phyloP scores from a whole-genome alignment of 1,284 basidiomycete genomes.

The Tilletia walkeri region DNA sequence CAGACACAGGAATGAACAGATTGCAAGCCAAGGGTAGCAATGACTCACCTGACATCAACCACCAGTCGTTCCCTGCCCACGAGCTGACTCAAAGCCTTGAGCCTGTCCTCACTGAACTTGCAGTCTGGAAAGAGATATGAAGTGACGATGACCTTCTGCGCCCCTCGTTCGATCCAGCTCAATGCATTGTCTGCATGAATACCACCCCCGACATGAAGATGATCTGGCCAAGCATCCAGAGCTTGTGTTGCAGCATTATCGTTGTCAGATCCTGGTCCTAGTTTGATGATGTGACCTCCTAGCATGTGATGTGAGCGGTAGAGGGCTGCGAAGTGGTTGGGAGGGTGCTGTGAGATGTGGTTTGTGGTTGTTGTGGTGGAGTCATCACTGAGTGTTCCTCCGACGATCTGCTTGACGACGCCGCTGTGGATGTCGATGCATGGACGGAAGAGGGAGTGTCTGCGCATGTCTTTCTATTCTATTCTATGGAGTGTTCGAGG shows the following conservation, averaged over 20 bases:
- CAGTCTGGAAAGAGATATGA: conserved; percentile 86
- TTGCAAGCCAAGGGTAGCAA: conserved; percentile 51
- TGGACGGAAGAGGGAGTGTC: conserved; percentile 69
- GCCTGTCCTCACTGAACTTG: conserved; percentile 73
- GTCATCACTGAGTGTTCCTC: conserved; percentile 71
- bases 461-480: background rate
- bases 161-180: conserved; percentile 83
- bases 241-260: conserved; percentile 82
- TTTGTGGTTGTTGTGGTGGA: conserved; percentile 70
- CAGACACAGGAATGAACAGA: conserved; percentile 19
- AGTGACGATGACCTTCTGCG: conserved; percentile 96
- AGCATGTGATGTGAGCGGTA: conserved; percentile 70
- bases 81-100: conserved; percentile 66
- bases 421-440: conserved; percentile 87
- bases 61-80: conserved; percentile 86
- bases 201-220: conserved; percentile 89
- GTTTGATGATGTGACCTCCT: conserved; percentile 95
- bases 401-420: conserved; percentile 93
- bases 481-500: too few species aligned
- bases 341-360: conserved; percentile 81
- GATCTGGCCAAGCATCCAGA: conserved; percentile 74
- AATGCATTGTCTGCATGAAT: conserved; percentile 77
- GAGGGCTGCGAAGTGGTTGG: conserved; percentile 76
- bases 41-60: conserved; percentile 72
- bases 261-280: conserved; percentile 71